These are phyloP conservation scores for Alternaria brassicicola DNA, from an alignment of 2,329 filamentous ascomycete species.

Conservation along the genomic window DNA sequence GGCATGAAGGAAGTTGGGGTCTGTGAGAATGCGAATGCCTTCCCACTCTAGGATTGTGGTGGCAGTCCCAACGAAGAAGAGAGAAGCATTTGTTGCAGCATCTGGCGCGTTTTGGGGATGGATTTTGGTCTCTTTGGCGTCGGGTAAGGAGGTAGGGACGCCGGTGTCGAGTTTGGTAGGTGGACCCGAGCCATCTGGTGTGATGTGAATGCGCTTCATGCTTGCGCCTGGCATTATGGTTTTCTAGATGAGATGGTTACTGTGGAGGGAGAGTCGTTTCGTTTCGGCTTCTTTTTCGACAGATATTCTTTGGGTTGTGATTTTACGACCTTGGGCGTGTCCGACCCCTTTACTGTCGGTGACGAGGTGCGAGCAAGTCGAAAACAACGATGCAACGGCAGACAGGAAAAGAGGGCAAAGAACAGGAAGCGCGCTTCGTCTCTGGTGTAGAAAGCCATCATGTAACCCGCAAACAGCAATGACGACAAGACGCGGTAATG, in stretches of 20 bases:
- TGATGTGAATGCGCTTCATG: conserved; percentile 52
- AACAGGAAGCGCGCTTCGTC: conserved; percentile 36
- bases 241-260: neutral
- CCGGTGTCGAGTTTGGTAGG: conserved; percentile 50
- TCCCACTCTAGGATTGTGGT: conserved; percentile 63
- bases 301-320: neutral
- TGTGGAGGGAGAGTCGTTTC: neutral
- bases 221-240: conserved; percentile 5
- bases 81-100: conserved; percentile 51
- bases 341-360: conserved; percentile 4
- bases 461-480: conserved; percentile 19
- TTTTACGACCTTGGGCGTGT: neutral
- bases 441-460: conserved; percentile 25
- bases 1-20: conserved; percentile 63
- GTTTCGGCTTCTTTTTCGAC: neutral
- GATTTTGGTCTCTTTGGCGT: conserved; percentile 53
- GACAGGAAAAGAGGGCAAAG: conserved; percentile 35
- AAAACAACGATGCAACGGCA: conserved; percentile 33
- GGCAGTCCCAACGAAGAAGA: conserved; percentile 64
- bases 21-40: conserved; percentile 61
- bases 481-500: conserved; percentile 34
- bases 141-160: conserved; percentile 48
- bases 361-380: conserved; percentile 9
- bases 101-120: conserved; percentile 49
- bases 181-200: conserved; percentile 45